Evolutionary conservation across 768 basidiomycete species (phyloP).

Genomic region (Trametes punicea): DNA sequence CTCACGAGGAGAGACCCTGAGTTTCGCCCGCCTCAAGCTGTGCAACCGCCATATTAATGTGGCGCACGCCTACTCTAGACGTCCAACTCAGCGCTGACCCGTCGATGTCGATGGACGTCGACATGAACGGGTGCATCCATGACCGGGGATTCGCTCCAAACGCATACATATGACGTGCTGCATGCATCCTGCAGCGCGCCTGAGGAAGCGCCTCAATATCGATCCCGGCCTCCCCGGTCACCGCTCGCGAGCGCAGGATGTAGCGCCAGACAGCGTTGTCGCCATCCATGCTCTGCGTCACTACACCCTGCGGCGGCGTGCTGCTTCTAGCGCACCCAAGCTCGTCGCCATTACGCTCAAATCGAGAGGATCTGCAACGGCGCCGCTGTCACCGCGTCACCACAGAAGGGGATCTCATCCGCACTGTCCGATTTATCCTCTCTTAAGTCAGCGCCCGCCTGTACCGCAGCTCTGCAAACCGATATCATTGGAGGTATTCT

Average conservation of each 20-base stretch:
- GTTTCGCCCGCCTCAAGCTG: not conserved
- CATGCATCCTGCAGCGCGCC: not conserved
- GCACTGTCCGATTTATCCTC: not conserved
- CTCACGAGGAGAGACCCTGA: too few species aligned
- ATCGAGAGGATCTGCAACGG: slow-evolving; percentile 1
- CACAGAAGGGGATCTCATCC: not conserved
- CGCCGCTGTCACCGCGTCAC: not conserved
- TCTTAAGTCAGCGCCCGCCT: too few species aligned
- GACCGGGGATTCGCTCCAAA: not conserved
- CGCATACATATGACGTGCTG: not conserved
- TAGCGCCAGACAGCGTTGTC: not conserved
- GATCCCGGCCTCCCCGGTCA: not conserved
- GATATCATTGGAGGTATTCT: not conserved
- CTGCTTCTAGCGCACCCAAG: not conserved
- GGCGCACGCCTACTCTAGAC: not conserved
- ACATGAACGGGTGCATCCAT: not conserved
- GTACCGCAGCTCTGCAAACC: too few species aligned
- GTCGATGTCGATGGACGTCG: not conserved
- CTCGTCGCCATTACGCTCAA: not conserved
- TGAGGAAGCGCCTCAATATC: not conserved
- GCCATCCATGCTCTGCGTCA: not conserved
- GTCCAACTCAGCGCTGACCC: not conserved
- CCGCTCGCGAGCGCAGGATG: not conserved
- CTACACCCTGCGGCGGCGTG: not conserved
- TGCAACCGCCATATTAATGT: slow-evolving; percentile 8